Conservation (phyloP, 371 early-diverging fungal genomes). For the Lichtheimia ramosa region DNA sequence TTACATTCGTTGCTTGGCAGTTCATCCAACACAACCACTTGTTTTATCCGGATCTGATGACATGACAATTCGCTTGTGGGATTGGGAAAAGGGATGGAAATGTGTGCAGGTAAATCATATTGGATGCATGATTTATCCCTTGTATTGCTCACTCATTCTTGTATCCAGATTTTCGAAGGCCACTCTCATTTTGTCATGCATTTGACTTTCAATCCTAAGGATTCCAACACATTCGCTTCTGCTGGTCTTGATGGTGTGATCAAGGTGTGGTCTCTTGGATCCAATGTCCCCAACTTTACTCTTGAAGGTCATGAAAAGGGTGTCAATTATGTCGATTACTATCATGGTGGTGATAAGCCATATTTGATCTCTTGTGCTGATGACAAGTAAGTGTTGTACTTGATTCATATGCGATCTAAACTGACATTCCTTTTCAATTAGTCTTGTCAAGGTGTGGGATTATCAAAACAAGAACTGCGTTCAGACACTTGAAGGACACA, state of each 20-base stretch:
- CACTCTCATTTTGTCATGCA: constrained; percentile 98
- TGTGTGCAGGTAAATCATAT: constrained; percentile 71
- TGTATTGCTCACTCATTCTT: too few species aligned
- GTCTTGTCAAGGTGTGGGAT: constrained; percentile 96
- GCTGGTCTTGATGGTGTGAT: constrained; percentile 91
- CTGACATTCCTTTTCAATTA: not conserved
- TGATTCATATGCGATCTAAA: too few species aligned
- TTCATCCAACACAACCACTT: constrained; percentile 93
- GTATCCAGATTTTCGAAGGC: constrained; percentile 87
- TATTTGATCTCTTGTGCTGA: constrained; percentile 92
- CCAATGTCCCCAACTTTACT: constrained; percentile 87
- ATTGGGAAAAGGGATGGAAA: constrained; percentile 98
- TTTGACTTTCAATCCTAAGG: constrained; percentile 96
- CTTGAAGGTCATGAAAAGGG: constrained; percentile 94
- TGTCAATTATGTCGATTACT: constrained; percentile 94
- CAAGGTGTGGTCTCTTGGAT: constrained; percentile 90
- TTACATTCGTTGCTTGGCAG: constrained; percentile 96
- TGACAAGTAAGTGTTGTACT: constrained; percentile 62
- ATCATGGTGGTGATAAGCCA: constrained; percentile 93
- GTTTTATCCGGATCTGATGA: constrained; percentile 98
- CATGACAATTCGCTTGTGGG: constrained; percentile 98
- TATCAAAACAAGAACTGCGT: constrained; percentile 99
- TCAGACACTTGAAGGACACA: constrained; percentile 97
- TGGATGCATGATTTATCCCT: not conserved
- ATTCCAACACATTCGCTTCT: constrained; percentile 94